A percentile compares a stretch with the other conserved stretches of the same genome.
phyloP scores from a whole-genome alignment of 257 asterid species.

The Plectranthus barbatus region DNA sequence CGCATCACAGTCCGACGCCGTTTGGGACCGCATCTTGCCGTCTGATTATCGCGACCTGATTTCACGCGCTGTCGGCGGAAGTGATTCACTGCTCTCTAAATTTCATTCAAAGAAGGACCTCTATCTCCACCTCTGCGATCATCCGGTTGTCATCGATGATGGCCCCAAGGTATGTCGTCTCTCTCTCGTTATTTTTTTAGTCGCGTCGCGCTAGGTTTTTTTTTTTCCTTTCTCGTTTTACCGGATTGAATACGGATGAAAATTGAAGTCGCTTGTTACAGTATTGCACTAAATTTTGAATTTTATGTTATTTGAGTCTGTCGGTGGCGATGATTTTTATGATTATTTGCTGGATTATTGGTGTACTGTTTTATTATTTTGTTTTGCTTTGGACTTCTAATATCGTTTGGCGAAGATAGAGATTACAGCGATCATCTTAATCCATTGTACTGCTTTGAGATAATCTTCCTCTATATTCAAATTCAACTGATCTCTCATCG shows the following conservation, averaged over 20 bases:
- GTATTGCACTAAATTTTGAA: not conserved
- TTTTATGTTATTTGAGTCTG: not conserved
- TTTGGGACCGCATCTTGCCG: conserved; percentile 76
- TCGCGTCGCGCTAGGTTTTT: not conserved
- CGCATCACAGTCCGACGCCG: conserved; percentile 61
- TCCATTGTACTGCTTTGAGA: not conserved
- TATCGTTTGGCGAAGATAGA: too few species aligned
- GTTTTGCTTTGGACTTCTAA: not conserved
- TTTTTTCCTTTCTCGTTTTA: not conserved
- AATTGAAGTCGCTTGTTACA: not conserved
- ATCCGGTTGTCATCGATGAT: conserved; percentile 51
- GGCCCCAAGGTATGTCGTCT: conserved; percentile 43
- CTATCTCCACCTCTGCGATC: conserved; percentile 44
- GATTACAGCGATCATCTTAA: not conserved
- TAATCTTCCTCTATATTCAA: not conserved
- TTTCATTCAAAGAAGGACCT: conserved; percentile 52
- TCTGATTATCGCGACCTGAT: conserved; percentile 50
- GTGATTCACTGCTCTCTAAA: conserved; percentile 12
- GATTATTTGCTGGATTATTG: not conserved
- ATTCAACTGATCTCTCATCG: not conserved
- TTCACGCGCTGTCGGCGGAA: conserved; percentile 28
- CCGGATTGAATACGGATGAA: not conserved
- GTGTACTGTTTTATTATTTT: not conserved
- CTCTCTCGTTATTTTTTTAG: not conserved
- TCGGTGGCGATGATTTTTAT: not conserved